phyloP scores from a whole-genome alignment of 257 asterid species.

The Solanum pimpinellifolium region DNA sequence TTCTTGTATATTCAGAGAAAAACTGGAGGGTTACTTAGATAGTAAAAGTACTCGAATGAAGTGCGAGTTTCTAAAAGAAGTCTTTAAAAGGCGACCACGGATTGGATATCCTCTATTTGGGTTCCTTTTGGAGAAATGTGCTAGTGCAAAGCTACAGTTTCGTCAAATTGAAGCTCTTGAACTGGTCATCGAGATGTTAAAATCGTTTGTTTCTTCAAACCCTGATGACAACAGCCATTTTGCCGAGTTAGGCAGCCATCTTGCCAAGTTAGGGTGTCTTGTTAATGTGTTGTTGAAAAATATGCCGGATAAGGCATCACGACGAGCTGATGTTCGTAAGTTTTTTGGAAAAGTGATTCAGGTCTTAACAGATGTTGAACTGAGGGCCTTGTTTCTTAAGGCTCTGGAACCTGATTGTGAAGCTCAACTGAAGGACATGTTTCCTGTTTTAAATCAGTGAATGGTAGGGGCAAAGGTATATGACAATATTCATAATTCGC shows the following conservation, averaged over 20 bases:
- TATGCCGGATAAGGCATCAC: conserved; percentile 79
- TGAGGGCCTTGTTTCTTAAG: conserved; percentile 30
- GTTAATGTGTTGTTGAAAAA: conserved; percentile 44
- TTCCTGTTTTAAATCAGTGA: conserved; percentile 38
- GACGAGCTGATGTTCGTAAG: conserved; percentile 75
- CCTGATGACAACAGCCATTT: conserved; percentile 23
- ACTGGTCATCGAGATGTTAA: conserved; percentile 50
- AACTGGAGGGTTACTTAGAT: conserved; percentile 49
- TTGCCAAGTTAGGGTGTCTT: conserved; percentile 36
- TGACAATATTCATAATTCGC: background rate
- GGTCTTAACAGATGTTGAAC: conserved; percentile 25
- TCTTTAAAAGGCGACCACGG: conserved; percentile 69
- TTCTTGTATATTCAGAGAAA: conserved; percentile 39
- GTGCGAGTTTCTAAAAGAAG: conserved; percentile 62
- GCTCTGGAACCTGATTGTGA: conserved; percentile 58
- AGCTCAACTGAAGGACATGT: conserved; percentile 53
- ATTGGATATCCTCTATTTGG: conserved; percentile 53
- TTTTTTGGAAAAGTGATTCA: conserved; percentile 72
- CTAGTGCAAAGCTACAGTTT: conserved; percentile 51
- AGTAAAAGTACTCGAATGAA: conserved; percentile 81
- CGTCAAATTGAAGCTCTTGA: conserved; percentile 87
- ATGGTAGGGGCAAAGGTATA: background rate
- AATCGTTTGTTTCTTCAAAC: conserved; percentile 19
- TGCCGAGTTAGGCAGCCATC: conserved; percentile 23
- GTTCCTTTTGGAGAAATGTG: conserved; percentile 75